phyloP scores from a whole-genome alignment of 371 early-diverging fungal genomes.

The Lichtheimia ramosa region DNA sequence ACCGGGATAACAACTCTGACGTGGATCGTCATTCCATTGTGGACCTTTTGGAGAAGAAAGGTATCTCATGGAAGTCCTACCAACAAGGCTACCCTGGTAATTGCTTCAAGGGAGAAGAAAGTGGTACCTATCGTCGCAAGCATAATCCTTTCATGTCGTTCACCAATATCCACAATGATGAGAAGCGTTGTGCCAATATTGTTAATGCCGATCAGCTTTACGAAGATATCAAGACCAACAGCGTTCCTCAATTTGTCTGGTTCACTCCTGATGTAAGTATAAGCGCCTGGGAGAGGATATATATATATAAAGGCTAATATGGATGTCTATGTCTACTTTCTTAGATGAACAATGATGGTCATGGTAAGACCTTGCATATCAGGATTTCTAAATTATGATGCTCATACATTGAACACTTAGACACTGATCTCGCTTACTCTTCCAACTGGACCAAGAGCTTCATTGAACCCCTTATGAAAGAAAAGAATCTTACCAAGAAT shows the following conservation, averaged over 20 bases:
- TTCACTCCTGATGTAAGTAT: conserved; percentile 29
- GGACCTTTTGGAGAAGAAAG: conserved; percentile 39
- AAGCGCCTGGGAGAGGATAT: too few species aligned
- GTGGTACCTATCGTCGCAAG: conserved; percentile 43
- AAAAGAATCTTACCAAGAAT: conserved; percentile 36
- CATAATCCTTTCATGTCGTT: conserved; percentile 65
- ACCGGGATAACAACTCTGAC: conserved; percentile 20
- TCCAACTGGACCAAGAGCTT: conserved; percentile 50
- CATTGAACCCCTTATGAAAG: conserved; percentile 50
- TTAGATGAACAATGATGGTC: conserved; percentile 44
- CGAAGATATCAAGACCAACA: conserved; percentile 30
- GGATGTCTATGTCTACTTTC: background rate
- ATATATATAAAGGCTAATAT: background rate
- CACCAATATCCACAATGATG: conserved; percentile 34
- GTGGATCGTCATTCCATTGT: conserved; percentile 18
- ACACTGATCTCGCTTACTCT: conserved; percentile 47
- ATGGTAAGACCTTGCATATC: conserved; percentile 12
- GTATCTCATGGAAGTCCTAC: conserved; percentile 50
- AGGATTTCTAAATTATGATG: background rate
- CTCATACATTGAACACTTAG: background rate
- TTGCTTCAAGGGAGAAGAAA: conserved; percentile 18
- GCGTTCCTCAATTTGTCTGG: conserved; percentile 48
- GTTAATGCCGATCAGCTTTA: conserved; percentile 44
- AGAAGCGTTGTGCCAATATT: conserved; percentile 50
- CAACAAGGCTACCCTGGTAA: conserved; percentile 37